Evolutionary conservation across 331 rosid genomes (phyloP).

Genomic region (Pyracantha coccinea): DNA sequence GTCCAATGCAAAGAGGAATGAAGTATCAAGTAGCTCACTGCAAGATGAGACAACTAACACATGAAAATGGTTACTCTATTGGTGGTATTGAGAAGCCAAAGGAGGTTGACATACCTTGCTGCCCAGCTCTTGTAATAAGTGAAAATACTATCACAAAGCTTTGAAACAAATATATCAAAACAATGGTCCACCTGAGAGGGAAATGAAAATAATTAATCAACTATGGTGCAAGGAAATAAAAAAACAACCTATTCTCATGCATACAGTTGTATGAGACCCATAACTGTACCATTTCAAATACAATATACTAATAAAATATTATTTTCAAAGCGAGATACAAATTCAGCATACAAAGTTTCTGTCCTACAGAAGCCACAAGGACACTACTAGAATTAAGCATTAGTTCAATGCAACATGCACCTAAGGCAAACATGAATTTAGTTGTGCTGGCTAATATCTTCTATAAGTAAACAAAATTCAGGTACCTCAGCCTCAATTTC

Average conservation of each 20-base stretch:
- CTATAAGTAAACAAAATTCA: not conserved
- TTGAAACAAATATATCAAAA: conserved; percentile 82
- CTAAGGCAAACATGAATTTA: not conserved
- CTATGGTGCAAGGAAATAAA: not conserved
- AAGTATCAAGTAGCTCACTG: conserved; percentile 92
- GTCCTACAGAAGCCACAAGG: not conserved
- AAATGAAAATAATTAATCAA: conserved; percentile 12
- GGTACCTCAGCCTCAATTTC: conserved; percentile 98
- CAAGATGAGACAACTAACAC: conserved; percentile 29
- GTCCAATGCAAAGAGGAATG: conserved; percentile 83
- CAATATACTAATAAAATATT: not conserved
- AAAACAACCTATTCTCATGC: not conserved
- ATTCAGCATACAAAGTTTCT: not conserved
- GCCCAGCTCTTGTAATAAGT: conserved; percentile 98
- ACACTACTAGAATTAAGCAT: not conserved
- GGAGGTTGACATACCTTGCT: conserved; percentile 51
- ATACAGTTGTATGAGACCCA: not conserved
- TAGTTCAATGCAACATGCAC: not conserved
- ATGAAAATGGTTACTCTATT: conserved; percentile 8
- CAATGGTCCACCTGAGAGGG: conserved; percentile 83
- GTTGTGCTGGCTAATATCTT: not conserved
- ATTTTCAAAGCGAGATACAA: not conserved
- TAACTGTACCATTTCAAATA: not conserved
- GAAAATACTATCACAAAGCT: conserved; percentile 71
- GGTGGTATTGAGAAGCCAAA: conserved; percentile 21